These are phyloP conservation scores for Emmonsiellopsis sp. DNA, from an alignment of 2,329 filamentous ascomycete species.

Conservation along the genomic window DNA sequence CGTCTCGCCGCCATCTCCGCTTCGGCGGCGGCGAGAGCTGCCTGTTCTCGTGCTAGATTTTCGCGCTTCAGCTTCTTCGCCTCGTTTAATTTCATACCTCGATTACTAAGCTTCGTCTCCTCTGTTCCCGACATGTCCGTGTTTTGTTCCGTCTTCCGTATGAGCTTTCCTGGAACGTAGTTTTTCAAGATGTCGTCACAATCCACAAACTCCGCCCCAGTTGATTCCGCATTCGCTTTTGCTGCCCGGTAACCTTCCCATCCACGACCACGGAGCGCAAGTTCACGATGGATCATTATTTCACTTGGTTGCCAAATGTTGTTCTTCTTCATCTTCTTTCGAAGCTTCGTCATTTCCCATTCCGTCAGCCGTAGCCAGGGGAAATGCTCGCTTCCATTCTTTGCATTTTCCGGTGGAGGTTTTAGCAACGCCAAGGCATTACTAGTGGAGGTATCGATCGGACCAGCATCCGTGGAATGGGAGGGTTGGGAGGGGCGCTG, in stretches of 20 bases:
- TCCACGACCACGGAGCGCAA: constrained; percentile 50
- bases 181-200: constrained; percentile 39
- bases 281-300: constrained; percentile 57
- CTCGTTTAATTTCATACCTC: constrained; percentile 53
- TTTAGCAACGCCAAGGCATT: constrained; percentile 51
- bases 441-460: constrained; percentile 52
- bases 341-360: constrained; percentile 57
- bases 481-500: constrained; percentile 10
- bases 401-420: constrained; percentile 51
- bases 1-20: constrained; percentile 30
- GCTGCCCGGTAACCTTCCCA: constrained; percentile 42
- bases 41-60: constrained; percentile 40
- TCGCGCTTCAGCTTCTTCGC: constrained; percentile 54
- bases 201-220: constrained; percentile 49
- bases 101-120: constrained; percentile 47
- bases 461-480: constrained; percentile 21
- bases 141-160: constrained; percentile 31
- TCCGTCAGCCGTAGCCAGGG: constrained; percentile 59
- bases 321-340: constrained; percentile 64
- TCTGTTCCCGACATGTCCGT: constrained; percentile 29
- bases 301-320: constrained; percentile 59
- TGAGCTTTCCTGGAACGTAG: constrained; percentile 29
- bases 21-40: constrained; percentile 31
- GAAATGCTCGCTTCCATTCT: constrained; percentile 50
- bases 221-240: constrained; percentile 42